Evolutionary conservation across 805 yeast species (phyloP).

Genomic region (Ogataea haglerorum): DNA sequence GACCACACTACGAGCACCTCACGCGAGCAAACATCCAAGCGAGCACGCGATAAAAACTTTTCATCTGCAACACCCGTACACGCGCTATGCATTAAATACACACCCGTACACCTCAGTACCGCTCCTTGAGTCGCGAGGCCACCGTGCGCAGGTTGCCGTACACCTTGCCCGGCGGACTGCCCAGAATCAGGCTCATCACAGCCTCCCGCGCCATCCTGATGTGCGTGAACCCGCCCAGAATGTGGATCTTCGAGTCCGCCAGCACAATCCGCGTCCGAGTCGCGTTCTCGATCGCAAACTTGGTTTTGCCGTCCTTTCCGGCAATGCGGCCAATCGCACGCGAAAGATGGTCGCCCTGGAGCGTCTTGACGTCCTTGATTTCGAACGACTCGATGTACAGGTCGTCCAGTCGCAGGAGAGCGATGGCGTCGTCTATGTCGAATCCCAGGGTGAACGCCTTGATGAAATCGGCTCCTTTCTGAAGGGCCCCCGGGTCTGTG

Average conservation of each 20-base stretch:
- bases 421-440: slow-evolving; percentile 95
- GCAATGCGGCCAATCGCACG: slow-evolving; percentile 99
- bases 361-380: slow-evolving; percentile 92
- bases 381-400: slow-evolving; percentile 96
- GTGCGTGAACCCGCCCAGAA: slow-evolving; percentile 94
- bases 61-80: not conserved
- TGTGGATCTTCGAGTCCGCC: slow-evolving; percentile 96
- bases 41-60: not conserved
- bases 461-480: slow-evolving; percentile 96
- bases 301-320: slow-evolving; percentile 98
- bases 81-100: not conserved
- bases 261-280: slow-evolving; percentile 96
- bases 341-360: slow-evolving; percentile 93
- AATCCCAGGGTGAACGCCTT: slow-evolving; percentile 95
- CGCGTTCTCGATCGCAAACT: slow-evolving; percentile 97
- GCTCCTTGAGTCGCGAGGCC: slow-evolving; percentile 95
- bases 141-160: slow-evolving; percentile 96
- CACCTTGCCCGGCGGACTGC: slow-evolving; percentile 98
- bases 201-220: slow-evolving; percentile 98
- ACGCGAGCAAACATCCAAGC: too few relatives aligned
- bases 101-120: slow-evolving; percentile 49
- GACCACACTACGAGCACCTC: too few relatives aligned
- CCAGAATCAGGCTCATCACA: slow-evolving; percentile 89
- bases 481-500: slow-evolving; percentile 89
- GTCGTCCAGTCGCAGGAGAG: slow-evolving; percentile 90